Conservation (phyloP, 257 asterid genomes). For the Orobanche coerulescens region DNA sequence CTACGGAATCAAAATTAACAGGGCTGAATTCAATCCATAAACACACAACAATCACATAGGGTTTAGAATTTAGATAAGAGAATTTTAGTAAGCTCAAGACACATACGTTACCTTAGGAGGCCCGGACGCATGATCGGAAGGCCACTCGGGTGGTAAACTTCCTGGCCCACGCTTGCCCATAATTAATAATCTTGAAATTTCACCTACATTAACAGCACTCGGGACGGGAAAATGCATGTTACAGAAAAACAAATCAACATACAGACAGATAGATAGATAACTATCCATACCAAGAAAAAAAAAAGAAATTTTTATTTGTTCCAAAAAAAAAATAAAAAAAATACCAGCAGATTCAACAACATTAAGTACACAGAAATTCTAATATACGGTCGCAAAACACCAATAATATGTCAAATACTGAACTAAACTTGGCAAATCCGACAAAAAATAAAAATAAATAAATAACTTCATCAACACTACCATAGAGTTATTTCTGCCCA, state of each 20-base stretch:
- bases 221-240: background rate
- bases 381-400: too few species aligned
- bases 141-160: slow-evolving; percentile 26
- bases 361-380: slow-evolving; percentile 10
- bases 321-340: background rate
- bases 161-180: slow-evolving; percentile 34
- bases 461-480: background rate
- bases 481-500: background rate
- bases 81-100: background rate
- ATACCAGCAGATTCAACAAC: background rate
- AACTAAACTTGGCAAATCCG: too few species aligned
- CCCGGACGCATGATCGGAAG: slow-evolving; percentile 27
- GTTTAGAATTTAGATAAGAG: background rate
- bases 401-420: too few species aligned
- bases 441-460: background rate
- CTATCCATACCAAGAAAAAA: too few species aligned
- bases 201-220: slow-evolving; percentile 30
- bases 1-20: background rate
- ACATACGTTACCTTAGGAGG: slow-evolving; percentile 35
- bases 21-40: background rate
- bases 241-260: background rate
- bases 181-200: slow-evolving; percentile 22
- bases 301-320: slow-evolving; percentile 7
- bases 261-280: too few species aligned
- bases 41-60: background rate